These are phyloP conservation scores for Elasticomyces elasticus DNA, from an alignment of 495 filamentous ascomycete genomes.

Conservation along the genomic window DNA sequence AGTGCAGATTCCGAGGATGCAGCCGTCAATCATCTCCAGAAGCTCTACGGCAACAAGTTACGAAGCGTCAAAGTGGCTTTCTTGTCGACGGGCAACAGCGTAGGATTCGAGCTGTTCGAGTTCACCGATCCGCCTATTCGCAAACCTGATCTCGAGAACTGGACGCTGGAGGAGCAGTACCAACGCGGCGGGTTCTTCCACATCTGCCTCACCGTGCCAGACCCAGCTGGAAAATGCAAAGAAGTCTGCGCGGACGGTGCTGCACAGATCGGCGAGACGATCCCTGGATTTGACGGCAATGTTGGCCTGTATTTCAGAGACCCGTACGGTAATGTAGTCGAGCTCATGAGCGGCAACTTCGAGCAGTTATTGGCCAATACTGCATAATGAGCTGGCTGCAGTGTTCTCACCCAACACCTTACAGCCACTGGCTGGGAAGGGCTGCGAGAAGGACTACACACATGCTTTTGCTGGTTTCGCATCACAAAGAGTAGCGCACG, in stretches of 20 bases:
- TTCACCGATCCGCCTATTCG: slow-evolving; percentile 26
- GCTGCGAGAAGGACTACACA: background rate
- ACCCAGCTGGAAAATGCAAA: slow-evolving; percentile 21
- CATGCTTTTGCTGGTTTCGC: too few species aligned
- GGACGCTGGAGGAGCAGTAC: slow-evolving; percentile 17
- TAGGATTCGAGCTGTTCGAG: slow-evolving; percentile 25
- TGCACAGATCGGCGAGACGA: slow-evolving; percentile 19
- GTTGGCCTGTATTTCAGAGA: slow-evolving; percentile 6
- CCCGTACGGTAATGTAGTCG: slow-evolving; percentile 50
- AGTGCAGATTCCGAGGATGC: too few species aligned
- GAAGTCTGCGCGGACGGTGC: slow-evolving; percentile 12
- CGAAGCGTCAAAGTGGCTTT: slow-evolving; percentile 25
- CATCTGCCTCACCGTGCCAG: slow-evolving; percentile 21
- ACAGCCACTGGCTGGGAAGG: background rate
- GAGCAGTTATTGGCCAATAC: too few species aligned
- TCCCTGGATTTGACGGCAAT: background rate
- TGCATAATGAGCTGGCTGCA: too few species aligned
- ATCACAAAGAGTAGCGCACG: too few species aligned
- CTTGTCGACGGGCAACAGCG: slow-evolving; percentile 21
- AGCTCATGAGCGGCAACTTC: slow-evolving; percentile 46
- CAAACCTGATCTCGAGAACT: background rate
- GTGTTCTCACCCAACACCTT: too few species aligned
- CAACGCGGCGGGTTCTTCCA: slow-evolving; percentile 23
- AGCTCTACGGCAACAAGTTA: too few species aligned
- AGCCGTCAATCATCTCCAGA: too few species aligned